These are phyloP conservation scores for Calocybe indica DNA, from an alignment of 768 basidiomycete species.

Conservation along the genomic window DNA sequence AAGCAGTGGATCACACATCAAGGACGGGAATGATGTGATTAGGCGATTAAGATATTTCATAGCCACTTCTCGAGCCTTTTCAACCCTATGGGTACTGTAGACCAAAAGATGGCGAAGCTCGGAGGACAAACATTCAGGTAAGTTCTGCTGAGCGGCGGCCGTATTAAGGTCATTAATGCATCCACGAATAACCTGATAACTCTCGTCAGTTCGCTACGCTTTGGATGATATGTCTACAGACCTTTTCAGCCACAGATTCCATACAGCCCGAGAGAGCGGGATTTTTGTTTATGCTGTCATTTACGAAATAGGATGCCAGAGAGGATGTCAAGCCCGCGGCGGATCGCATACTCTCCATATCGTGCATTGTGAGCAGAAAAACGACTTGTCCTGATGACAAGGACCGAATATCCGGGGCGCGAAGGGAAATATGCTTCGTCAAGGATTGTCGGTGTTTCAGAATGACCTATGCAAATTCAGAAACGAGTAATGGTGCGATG, in stretches of 20 bases:
- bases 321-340: slow-evolving; percentile 75
- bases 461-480: slow-evolving; percentile 48
- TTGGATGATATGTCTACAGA: slow-evolving; percentile 18
- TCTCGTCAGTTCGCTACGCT: slow-evolving; percentile 2
- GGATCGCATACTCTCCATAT: slow-evolving; percentile 84
- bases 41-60: slow-evolving; percentile 79
- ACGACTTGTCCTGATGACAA: slow-evolving; percentile 81
- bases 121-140: slow-evolving; percentile 59
- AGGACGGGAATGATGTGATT: slow-evolving; percentile 86
- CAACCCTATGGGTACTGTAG: slow-evolving; percentile 74
- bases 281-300: slow-evolving; percentile 76
- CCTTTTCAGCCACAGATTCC: slow-evolving; percentile 85
- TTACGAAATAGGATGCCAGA: slow-evolving; percentile 81
- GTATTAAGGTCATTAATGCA: slow-evolving; percentile 67
- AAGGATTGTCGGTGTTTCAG: slow-evolving; percentile 61
- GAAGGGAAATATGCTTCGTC: slow-evolving; percentile 57
- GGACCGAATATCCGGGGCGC: slow-evolving; percentile 62
- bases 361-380: slow-evolving; percentile 80
- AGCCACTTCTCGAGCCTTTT: slow-evolving; percentile 78
- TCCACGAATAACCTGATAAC: slow-evolving; percentile 65
- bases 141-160: slow-evolving; percentile 74
- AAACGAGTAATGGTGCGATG: neutral
- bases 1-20: slow-evolving; percentile 86
- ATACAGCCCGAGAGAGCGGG: slow-evolving; percentile 65
- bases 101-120: slow-evolving; percentile 77